Evolutionary conservation across 2,329 filamentous ascomycete species (phyloP).

Genomic region (Botrytis fragariae): DNA sequence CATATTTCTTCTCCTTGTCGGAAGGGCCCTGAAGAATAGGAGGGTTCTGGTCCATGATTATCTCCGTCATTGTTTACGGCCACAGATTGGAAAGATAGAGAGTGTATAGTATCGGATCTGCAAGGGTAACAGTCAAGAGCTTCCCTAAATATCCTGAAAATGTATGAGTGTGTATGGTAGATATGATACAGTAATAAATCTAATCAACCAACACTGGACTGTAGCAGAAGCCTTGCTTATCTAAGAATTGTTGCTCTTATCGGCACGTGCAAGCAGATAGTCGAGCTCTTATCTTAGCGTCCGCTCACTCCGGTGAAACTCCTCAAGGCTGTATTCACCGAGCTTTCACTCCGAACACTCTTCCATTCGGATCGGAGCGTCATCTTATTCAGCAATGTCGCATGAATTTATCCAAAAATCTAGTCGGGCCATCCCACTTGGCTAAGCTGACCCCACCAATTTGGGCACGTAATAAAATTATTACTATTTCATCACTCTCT

Average conservation of each 20-base stretch:
- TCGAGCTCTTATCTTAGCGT: slow-evolving; percentile 16
- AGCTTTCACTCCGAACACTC: background rate
- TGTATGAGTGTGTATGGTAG: background rate
- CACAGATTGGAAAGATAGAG: too few species aligned
- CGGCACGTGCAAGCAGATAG: background rate
- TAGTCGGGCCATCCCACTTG: slow-evolving; percentile 5
- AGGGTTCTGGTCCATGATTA: slow-evolving; percentile 39
- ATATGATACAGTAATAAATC: background rate
- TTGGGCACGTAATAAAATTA: background rate
- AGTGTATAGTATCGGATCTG: too few species aligned
- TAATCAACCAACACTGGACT: background rate
- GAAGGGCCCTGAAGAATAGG: slow-evolving; percentile 52
- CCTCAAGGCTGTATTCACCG: background rate
- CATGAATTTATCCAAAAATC: background rate
- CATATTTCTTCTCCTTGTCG: slow-evolving; percentile 75
- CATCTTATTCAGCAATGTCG: slow-evolving; percentile 3
- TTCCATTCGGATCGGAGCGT: background rate
- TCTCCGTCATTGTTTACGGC: slow-evolving; percentile 30
- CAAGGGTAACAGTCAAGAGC: background rate
- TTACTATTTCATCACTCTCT: background rate
- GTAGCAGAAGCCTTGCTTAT: slow-evolving; percentile 19
- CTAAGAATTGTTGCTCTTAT: slow-evolving; percentile 10
- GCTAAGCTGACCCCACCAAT: background rate
- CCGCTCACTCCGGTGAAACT: background rate
- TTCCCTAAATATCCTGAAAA: background rate